Evolutionary conservation across 1,284 basidiomycete species (phyloP).

Genomic region (Earliella scabrosa): DNA sequence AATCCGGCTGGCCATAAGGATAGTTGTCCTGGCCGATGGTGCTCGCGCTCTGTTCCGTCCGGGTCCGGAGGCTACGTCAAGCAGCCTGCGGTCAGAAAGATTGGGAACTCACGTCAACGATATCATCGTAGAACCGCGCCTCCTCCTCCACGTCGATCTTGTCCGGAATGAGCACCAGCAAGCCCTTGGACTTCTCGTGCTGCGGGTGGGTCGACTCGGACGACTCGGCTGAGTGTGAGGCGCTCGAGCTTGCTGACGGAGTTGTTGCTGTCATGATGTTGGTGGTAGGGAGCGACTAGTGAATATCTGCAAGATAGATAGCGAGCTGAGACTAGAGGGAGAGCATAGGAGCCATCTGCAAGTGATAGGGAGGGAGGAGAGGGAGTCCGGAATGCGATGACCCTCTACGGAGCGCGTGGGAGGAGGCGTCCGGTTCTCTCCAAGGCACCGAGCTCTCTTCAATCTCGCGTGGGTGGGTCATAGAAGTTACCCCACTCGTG

Average conservation of each 20-base stretch:
- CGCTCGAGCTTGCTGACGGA: neutral
- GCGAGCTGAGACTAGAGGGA: too few relatives aligned
- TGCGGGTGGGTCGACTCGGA: conserved; percentile 12
- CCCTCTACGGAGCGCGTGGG: too few relatives aligned
- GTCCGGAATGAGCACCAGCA: conserved; percentile 39
- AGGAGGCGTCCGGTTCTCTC: too few relatives aligned
- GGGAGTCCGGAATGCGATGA: too few relatives aligned
- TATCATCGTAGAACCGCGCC: conserved; percentile 49
- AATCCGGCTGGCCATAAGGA: conserved; percentile 23
- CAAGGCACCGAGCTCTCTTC: too few relatives aligned
- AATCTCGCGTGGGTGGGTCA: too few relatives aligned
- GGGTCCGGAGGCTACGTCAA: neutral
- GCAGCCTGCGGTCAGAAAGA: conserved; percentile 10
- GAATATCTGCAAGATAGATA: too few relatives aligned
- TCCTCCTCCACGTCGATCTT: conserved; percentile 52
- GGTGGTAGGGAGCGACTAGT: too few relatives aligned
- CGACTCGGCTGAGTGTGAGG: conserved; percentile 14
- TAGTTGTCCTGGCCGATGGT: conserved; percentile 16
- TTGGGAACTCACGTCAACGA: conserved; percentile 42
- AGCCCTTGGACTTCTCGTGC: conserved; percentile 14
- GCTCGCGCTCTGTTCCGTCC: conserved; percentile 17
- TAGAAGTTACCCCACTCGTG: too few relatives aligned
- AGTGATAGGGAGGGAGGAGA: too few relatives aligned
- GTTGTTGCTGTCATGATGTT: neutral
- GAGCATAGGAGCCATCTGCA: too few relatives aligned